Conservation (phyloP, 495 filamentous ascomycete genomes). For the Evansstolkia leycettana region DNA sequence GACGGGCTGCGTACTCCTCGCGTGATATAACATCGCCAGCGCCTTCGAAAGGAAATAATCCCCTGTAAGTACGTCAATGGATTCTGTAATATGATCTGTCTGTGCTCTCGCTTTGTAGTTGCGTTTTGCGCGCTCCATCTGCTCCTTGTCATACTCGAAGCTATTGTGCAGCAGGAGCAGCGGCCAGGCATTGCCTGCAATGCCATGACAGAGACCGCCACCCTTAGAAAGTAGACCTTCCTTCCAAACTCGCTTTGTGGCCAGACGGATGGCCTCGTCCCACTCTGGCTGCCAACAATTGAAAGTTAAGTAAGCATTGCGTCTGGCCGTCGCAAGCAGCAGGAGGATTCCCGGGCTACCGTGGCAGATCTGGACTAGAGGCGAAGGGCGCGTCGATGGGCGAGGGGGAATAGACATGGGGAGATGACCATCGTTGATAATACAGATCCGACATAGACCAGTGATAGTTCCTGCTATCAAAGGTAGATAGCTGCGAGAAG, state of each 20-base stretch:
- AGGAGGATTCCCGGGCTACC: conserved; percentile 29
- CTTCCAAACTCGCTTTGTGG: conserved; percentile 31
- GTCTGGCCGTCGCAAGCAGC: conserved; percentile 22
- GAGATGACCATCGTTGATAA: conserved; percentile 28
- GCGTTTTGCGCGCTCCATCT: conserved; percentile 11
- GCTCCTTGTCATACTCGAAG: conserved; percentile 17
- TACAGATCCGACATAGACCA: conserved; percentile 22
- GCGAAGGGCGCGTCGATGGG: conserved; percentile 9
- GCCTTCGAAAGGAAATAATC: conserved; percentile 33
- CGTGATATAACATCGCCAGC: conserved; percentile 28
- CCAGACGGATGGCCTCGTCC: conserved; percentile 23
- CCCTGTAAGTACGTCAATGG: conserved; percentile 9
- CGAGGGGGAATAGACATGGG: conserved; percentile 21
- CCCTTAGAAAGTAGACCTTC: conserved; percentile 37
- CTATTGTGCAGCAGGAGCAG: conserved; percentile 23
- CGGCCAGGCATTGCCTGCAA: conserved; percentile 33
- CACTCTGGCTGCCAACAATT: conserved; percentile 28
- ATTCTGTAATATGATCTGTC: conserved; percentile 1
- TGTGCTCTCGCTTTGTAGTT: conserved; percentile 10
- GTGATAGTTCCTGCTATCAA: conserved; percentile 28
- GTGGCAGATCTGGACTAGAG: conserved; percentile 36
- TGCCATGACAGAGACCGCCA: conserved; percentile 34
- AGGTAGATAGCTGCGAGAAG: conserved; percentile 13
- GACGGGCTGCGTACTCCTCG: conserved; percentile 27
- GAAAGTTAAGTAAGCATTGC: conserved; percentile 11